A percentile compares a stretch with the other conserved stretches of the same genome.
These are phyloP conservation scores for Xylariomycetidae sp. DNA, from an alignment of 2,329 filamentous ascomycete genomes.

Conservation along the genomic window DNA sequence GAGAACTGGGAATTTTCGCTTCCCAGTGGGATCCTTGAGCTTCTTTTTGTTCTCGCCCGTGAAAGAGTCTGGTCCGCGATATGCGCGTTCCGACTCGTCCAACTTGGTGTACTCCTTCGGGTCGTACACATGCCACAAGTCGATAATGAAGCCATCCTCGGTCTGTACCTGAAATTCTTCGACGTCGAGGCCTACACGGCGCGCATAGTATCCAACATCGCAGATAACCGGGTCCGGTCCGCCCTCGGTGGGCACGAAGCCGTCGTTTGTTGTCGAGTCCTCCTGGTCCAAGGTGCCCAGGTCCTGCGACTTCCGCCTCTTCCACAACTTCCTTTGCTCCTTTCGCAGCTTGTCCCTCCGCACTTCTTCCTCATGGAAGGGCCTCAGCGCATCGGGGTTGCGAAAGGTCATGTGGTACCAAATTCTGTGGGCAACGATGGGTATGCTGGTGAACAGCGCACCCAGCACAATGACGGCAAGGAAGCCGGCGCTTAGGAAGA, in stretches of 20 bases:
- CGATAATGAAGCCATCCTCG: constrained; percentile 88
- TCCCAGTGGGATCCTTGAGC: constrained; percentile 32
- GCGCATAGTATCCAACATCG: constrained; percentile 81
- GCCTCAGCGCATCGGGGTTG: constrained; percentile 56
- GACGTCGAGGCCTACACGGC: constrained; percentile 79
- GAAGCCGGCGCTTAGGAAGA: constrained; percentile 73
- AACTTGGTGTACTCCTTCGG: constrained; percentile 64
- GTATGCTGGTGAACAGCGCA: constrained; percentile 64
- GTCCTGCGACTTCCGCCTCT: constrained; percentile 34
- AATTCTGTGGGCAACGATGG: constrained; percentile 41
- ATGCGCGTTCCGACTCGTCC: constrained; percentile 41
- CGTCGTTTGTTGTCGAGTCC: constrained; percentile 38
- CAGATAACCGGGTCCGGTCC: constrained; percentile 74
- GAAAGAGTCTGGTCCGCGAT: constrained; percentile 61
- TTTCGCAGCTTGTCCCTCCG: constrained; percentile 51
- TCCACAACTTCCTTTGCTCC: constrained; percentile 61
- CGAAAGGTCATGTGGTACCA: constrained; percentile 53
- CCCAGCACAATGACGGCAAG: constrained; percentile 72
- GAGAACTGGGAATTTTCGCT: constrained; percentile 73
- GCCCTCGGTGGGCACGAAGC: constrained; percentile 73
- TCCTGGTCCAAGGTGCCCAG: constrained; percentile 36
- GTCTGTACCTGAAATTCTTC: constrained; percentile 83
- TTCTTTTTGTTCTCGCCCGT: constrained; percentile 34
- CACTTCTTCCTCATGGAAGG: constrained; percentile 70
- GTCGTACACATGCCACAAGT: constrained; percentile 85